Base-by-base conservation (phyloP, 306 rosid genomes). In the Lathyrus aphaca region DNA sequence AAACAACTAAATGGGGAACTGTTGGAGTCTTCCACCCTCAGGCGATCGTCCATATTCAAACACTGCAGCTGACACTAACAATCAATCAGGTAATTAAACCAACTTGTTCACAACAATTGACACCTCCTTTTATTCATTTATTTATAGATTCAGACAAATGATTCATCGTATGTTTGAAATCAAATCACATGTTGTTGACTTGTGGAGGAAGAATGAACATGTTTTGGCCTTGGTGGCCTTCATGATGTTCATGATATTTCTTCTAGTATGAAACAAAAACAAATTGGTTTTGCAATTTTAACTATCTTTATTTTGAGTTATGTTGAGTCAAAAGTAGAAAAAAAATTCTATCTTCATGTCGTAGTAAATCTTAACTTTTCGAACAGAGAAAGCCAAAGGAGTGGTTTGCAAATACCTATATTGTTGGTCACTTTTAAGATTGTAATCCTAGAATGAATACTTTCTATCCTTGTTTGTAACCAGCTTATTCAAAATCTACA, bases 1-100 rank as follows among this genome's bases (percentile, higher is more conserved):
- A 63, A 68, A 69, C 61, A 29, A 23, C 19, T 65, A 4, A 40
- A 78, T 82, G 86, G 86, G 86, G 3, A 82, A 66, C 61, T 82
- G 86, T 50, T 68, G 13, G 66, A 64, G 73, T 67, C 32, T 23
- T 70, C 72, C n/a, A 27, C 21, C 86, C 13, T 10, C 72, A 6
- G 23, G 8, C 2, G 9, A 2, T 66, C 25, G 5, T 10, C 67
- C 59, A 23, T 2, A 23, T 2, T 1, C 25, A 23, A 23, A 23
- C 3, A 23, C 25, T 23, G 25, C 25, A 8, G 15, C 64, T 11
- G 46, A 25, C 30, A 15, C 17, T 50, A 48, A 32, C 66, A 69
- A 64, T 37, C 83, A 10, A 74, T 45, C 43, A 68, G 83, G 83
- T 79, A 69, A 16, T 10, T 3, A 62, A 58, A 53, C 38, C 42